Evolutionary conservation across 441 rosid species (phyloP), one percentile per base, ranked within the genome.

Genomic region (Gossypium schwendimanii): DNA sequence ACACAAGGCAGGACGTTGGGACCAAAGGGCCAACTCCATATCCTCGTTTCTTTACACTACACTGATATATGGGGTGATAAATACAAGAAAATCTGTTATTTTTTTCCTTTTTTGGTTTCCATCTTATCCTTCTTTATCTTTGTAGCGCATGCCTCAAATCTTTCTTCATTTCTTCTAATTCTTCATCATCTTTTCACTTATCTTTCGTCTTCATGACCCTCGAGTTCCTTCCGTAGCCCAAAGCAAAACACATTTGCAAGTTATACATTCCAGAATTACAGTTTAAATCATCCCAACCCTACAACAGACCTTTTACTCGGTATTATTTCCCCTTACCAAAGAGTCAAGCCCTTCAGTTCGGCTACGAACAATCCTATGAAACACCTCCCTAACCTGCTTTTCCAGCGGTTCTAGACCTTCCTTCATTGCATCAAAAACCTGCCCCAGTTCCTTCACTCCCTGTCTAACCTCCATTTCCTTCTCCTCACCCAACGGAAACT

Each of bases 341-440:
- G 84, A 81, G 57, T 86, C 94, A 71, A 89, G 90, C 57, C 95
- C 92, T 26, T 90, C 95, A 0, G 92, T 90, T 76, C 97, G 86
- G 89, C 94, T 85, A 24, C 83, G 79, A 10, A 90, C 97, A 72
- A 94, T 92, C 80, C 91, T 77, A 75, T 90, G 97, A 70, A 94
- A 94, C 53, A 86, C 94, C 41, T 92, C 93, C 63, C 95, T 87
- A 49, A 94, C 89, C 71, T 87, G 90, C 74, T 76, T 81, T 84
- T 94, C 98, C 84, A 94, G 76, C 0, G 94, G 94, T 63, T 88
- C 88, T 72, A 92, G 79, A 12, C 91, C 93, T 61, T 75, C 85
- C 81, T 87, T 90, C 61, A 92, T 78, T 9, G 45, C 74, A 36
- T 86, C 87, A 41, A 68, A 85, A 68, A 90, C 84, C 33, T 63